A percentile compares a stretch with the other conserved stretches of the same genome.
Evolutionary conservation across 805 yeast species (phyloP).

Genomic region (Candida saitoana): DNA sequence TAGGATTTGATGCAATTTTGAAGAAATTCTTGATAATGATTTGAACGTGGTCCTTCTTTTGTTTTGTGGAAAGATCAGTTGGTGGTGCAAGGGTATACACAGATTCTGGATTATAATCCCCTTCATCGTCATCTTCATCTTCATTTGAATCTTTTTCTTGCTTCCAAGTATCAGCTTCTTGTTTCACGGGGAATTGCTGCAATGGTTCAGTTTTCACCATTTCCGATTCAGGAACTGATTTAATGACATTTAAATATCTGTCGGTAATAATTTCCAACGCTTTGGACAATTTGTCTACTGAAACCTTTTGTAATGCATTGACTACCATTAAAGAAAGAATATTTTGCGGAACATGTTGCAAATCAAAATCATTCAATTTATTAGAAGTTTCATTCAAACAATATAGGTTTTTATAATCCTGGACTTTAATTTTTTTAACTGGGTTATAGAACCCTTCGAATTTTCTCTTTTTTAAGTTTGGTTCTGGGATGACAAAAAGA

Average conservation of each 20-base stretch:
- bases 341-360: slow-evolving; percentile 61
- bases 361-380: slow-evolving; percentile 64
- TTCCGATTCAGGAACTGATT: slow-evolving; percentile 2
- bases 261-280: slow-evolving; percentile 68
- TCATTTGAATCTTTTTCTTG: slow-evolving; percentile 18
- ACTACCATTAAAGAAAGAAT: slow-evolving; percentile 62
- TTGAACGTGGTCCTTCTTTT: slow-evolving; percentile 54
- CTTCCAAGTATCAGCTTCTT: slow-evolving; percentile 9
- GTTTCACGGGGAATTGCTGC: not conserved
- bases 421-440: slow-evolving; percentile 22
- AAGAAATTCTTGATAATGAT: slow-evolving; percentile 59
- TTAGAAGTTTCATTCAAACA: slow-evolving; percentile 59
- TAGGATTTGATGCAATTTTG: slow-evolving; percentile 37
- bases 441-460: slow-evolving; percentile 40
- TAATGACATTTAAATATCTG: slow-evolving; percentile 49
- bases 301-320: slow-evolving; percentile 58
- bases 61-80: slow-evolving; percentile 43
- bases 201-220: not conserved
- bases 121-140: slow-evolving; percentile 29
- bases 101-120: slow-evolving; percentile 36
- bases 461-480: slow-evolving; percentile 31
- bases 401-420: slow-evolving; percentile 59
- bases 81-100: slow-evolving; percentile 59
- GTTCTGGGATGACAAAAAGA: slow-evolving; percentile 27
- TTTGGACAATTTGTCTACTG: slow-evolving; percentile 49